phyloP scores from a whole-genome alignment of 2,329 filamentous ascomycete species.

The Hypocrella siamensis region DNA sequence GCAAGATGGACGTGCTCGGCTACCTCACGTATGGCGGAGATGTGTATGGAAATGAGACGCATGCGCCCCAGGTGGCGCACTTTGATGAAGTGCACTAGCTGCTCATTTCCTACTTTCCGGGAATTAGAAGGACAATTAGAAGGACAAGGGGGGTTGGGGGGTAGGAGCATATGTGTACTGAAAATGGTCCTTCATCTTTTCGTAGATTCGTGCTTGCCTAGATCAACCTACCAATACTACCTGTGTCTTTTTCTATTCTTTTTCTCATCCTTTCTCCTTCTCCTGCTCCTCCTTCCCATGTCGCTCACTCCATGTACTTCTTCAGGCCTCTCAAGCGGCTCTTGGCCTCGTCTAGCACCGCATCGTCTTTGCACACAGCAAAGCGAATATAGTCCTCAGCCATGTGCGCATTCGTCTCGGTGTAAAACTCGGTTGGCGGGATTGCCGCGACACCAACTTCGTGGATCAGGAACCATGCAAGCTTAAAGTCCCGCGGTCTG shows the following conservation, averaged over 20 bases:
- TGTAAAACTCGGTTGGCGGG: constrained; percentile 95
- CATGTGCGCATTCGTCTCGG: constrained; percentile 63
- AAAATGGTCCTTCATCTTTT: too few species aligned
- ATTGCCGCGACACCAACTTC: constrained; percentile 93
- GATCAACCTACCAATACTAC: too few species aligned
- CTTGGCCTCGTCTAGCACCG: constrained; percentile 67
- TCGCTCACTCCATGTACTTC: constrained; percentile 43
- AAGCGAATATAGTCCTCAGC: constrained; percentile 91
- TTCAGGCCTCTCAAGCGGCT: constrained; percentile 56
- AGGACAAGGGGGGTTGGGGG: too few species aligned
- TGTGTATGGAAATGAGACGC: constrained; percentile 24
- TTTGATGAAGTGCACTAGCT: constrained; percentile 2
- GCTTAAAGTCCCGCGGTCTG: constrained; percentile 82
- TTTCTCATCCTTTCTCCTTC: too few species aligned
- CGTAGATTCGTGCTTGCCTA: too few species aligned
- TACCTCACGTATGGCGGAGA: constrained; percentile 28
- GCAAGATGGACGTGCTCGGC: constrained; percentile 17
- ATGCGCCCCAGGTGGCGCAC: constrained; percentile 4
- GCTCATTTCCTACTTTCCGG: too few species aligned
- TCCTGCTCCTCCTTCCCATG: background rate
- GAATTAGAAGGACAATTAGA: too few species aligned
- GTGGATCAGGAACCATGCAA: constrained; percentile 93
- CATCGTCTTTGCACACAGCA: constrained; percentile 90
- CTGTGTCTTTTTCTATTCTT: too few species aligned
- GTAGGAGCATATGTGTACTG: too few species aligned